Evolutionary conservation across 768 basidiomycete species (phyloP), one percentile per base, ranked within the genome.

Genomic region (Lactarius tabidus): DNA sequence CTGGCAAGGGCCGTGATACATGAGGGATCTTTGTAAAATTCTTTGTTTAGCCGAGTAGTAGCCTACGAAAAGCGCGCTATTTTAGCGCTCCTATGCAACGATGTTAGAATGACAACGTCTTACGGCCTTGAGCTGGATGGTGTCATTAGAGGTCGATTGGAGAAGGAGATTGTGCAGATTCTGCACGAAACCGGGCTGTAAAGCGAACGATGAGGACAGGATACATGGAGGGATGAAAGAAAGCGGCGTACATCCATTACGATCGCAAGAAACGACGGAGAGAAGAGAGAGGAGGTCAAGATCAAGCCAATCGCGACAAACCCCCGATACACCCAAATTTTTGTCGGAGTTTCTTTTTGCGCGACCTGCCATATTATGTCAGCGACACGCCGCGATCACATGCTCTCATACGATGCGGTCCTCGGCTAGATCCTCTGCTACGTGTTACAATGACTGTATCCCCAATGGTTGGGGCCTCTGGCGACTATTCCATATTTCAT

Each of bases 1-100:
- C 85, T 87, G 61, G 91, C 90, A 39, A 99, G 85, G 43, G 92
- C 93, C 55, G 95, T 85, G 68, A 99, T 95, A 74, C 95, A 97
- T 79, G 81, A 79, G 8, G 95, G 84, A 73, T 88, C 87, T 79
- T 92, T 94, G 85, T 95, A 98, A 79, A 86, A 98, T 59, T 95
- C 89, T 70, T 87, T 87, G 77, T 96, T 97, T 62, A 99, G 82
- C 70, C 88, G 85, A 6, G 91, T 84, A 17, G 97, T 99, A 7
- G 96, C 94, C 95, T 98, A 67, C 45, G 66, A 43, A 20, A 31
- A 51, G 31, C 14, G 12, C 6, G 29, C 2, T 2, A 18, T 3
- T 15, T 26, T 61, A 59, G 35, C 48, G 59, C 58, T 48, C 65
- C 51, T 48, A 58, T 63, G 43, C 17, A 51, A 68, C 36, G 64